phyloP scores from a whole-genome alignment of 2,329 filamentous ascomycete genomes.

The Daldinia eschscholtzii region DNA sequence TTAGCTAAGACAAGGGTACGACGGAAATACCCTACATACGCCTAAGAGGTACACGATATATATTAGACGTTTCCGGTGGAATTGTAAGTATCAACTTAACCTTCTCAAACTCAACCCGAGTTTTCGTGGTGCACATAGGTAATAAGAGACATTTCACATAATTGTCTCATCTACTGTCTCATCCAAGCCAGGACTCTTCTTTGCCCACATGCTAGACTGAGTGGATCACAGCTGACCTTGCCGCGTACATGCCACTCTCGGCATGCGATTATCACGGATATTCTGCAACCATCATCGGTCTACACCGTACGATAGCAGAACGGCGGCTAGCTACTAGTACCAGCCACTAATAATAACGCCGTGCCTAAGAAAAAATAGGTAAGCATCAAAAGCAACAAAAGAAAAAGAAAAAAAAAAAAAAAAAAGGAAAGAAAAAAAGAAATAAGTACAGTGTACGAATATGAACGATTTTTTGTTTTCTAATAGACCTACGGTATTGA shows the following conservation, averaged over 20 bases:
- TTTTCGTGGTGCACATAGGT: neutral
- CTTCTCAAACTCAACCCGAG: neutral
- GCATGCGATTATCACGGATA: conserved; percentile 7
- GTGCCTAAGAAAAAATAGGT: neutral
- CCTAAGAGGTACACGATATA: neutral
- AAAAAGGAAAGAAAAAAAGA: neutral
- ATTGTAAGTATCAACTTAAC: neutral
- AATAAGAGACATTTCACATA: conserved; percentile 9
- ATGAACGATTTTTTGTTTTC: too few relatives aligned
- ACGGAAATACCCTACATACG: neutral
- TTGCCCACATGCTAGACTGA: conserved; percentile 33
- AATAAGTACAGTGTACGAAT: neutral
- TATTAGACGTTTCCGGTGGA: too few relatives aligned
- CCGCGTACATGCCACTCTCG: neutral
- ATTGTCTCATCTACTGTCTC: conserved; percentile 14
- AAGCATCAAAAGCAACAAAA: neutral
- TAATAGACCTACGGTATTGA: neutral
- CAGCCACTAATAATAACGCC: neutral
- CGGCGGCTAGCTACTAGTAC: neutral
- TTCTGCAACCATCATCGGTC: conserved; percentile 4
- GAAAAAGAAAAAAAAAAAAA: neutral
- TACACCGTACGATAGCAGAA: neutral
- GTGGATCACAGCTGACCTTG: conserved; percentile 19
- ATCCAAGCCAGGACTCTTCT: conserved; percentile 10
- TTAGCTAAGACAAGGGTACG: neutral